These are phyloP conservation scores for Voacanga thouarsii DNA, from an alignment of 257 asterid genomes.

Conservation along the genomic window DNA sequence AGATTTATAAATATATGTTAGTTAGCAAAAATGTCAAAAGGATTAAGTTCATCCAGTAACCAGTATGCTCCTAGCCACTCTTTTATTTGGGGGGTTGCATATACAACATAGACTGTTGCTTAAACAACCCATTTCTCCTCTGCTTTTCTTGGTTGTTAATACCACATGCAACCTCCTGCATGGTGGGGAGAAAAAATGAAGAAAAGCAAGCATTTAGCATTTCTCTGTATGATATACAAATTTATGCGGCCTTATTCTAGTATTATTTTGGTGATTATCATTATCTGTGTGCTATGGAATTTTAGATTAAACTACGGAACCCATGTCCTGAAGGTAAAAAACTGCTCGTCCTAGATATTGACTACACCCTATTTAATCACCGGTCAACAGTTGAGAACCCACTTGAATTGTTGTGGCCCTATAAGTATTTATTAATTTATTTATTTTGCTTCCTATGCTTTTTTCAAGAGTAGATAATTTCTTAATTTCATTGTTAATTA, in stretches of 20 bases:
- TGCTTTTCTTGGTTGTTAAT: background rate
- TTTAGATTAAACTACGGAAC: constrained; percentile 70
- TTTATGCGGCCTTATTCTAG: background rate
- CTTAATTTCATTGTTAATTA: constrained; percentile 13
- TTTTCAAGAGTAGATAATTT: constrained; percentile 8
- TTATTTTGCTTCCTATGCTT: constrained; percentile 11
- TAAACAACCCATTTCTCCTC: background rate
- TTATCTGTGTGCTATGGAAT: constrained; percentile 18
- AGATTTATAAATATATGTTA: background rate
- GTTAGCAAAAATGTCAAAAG: background rate
- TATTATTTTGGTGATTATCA: background rate
- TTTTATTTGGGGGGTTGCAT: background rate
- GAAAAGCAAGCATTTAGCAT: background rate
- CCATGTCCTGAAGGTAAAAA: constrained; percentile 96
- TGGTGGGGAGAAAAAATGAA: background rate
- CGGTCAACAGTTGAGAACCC: constrained; percentile 96
- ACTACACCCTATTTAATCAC: constrained; percentile 90
- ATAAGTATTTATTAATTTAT: constrained; percentile 51
- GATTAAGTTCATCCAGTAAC: background rate
- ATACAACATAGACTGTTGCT: background rate
- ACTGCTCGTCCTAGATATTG: constrained; percentile 87
- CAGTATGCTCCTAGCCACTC: background rate
- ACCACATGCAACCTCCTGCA: too few relatives aligned
- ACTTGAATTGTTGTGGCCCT: constrained; percentile 85
- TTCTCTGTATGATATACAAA: background rate